Conservation (phyloP, 1,284 basidiomycete genomes). For the Malassezia furfur region DNA sequence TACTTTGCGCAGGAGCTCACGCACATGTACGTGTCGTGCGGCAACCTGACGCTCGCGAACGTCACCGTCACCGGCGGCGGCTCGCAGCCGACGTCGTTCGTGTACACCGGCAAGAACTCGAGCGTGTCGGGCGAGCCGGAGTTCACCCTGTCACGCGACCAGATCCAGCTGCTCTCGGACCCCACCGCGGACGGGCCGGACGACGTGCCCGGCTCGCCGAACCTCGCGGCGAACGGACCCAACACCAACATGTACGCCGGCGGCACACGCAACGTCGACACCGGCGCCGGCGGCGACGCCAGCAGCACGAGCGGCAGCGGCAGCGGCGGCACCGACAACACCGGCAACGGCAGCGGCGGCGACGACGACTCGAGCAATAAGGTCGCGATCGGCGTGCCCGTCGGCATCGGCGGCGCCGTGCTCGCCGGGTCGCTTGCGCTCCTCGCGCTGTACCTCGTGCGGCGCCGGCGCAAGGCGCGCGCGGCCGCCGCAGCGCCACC, state of each 20-base stretch:
- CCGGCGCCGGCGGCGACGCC: background rate
- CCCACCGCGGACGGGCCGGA: constrained; percentile 16
- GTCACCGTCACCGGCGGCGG: constrained; percentile 15
- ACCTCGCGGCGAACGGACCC: background rate
- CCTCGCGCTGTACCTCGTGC: constrained; percentile 1
- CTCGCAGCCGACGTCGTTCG: constrained; percentile 18
- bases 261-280: constrained; percentile 1
- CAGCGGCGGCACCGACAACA: too few species aligned
- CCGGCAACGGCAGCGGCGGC: background rate
- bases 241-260: constrained; percentile 20
- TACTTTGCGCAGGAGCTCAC: constrained; percentile 39
- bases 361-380: background rate
- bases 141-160: constrained; percentile 19
- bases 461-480: background rate
- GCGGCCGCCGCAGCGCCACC: background rate
- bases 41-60: constrained; percentile 16
- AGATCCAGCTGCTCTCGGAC: constrained; percentile 15
- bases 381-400: constrained; percentile 15
- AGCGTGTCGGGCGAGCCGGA: constrained; percentile 19
- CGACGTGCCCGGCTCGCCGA: constrained; percentile 17
- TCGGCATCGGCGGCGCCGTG: constrained; percentile 13
- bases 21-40: constrained; percentile 27
- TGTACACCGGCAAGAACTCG: constrained; percentile 32
- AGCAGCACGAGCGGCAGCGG: background rate
- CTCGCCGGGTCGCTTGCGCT: background rate